Evolutionary conservation across 805 yeast genomes (phyloP).

Genomic region (Starmerella apicola): DNA sequence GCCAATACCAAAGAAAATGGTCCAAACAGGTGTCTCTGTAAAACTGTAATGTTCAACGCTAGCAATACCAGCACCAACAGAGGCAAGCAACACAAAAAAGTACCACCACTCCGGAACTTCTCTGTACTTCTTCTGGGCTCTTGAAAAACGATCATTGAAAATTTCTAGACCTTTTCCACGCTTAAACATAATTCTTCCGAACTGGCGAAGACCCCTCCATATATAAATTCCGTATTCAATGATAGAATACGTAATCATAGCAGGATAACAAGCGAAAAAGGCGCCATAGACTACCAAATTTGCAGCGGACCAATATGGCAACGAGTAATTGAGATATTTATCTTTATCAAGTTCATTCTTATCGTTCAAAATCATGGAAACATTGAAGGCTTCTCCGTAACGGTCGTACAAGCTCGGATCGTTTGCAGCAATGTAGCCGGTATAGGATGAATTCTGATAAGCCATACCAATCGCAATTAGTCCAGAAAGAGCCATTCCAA

Average conservation of each 20-base stretch:
- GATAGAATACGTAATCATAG: slow-evolving; percentile 38
- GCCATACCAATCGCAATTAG: slow-evolving; percentile 22
- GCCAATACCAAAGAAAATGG: slow-evolving; percentile 41
- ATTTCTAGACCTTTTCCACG: slow-evolving; percentile 24
- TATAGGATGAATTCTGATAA: slow-evolving; percentile 39
- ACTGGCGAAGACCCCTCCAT: slow-evolving; percentile 1
- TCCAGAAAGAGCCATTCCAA: slow-evolving; percentile 27
- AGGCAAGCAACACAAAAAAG: slow-evolving; percentile 27
- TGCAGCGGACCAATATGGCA: slow-evolving; percentile 55
- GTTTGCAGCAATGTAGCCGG: slow-evolving; percentile 42
- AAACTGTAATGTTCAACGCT: slow-evolving; percentile 29
- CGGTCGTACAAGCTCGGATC: slow-evolving; percentile 33
- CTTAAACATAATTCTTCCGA: not conserved
- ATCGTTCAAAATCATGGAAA: slow-evolving; percentile 37
- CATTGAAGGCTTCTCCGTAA: slow-evolving; percentile 33
- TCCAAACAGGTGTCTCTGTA: slow-evolving; percentile 34
- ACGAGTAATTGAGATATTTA: slow-evolving; percentile 44
- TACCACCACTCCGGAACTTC: slow-evolving; percentile 69
- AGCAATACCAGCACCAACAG: slow-evolving; percentile 35
- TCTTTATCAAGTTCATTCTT: slow-evolving; percentile 33
- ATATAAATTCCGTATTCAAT: slow-evolving; percentile 27
- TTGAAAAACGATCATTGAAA: slow-evolving; percentile 42
- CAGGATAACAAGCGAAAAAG: slow-evolving; percentile 43
- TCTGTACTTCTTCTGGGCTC: slow-evolving; percentile 41
- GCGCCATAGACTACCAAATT: slow-evolving; percentile 47